phyloP scores from a whole-genome alignment of 1,284 basidiomycete genomes.

The Phlebopus sp. region DNA sequence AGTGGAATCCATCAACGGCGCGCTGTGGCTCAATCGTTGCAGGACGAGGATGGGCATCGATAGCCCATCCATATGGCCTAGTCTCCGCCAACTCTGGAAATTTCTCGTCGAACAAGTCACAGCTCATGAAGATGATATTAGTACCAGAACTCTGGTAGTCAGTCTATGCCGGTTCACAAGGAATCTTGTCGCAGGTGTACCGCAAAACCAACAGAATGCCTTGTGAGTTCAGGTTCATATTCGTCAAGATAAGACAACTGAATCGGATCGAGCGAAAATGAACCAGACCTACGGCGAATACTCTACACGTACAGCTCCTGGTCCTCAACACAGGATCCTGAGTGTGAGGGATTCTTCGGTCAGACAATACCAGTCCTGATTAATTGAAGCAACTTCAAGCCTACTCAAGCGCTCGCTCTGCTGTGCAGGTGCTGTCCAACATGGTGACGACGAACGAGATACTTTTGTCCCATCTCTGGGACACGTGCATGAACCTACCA shows the following conservation, averaged over 20 bases:
- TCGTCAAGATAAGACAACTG: slow-evolving; percentile 4
- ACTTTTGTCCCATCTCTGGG: slow-evolving; percentile 58
- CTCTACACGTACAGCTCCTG: slow-evolving; percentile 72
- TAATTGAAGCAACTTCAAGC: slow-evolving; percentile 38
- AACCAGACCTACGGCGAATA: slow-evolving; percentile 40
- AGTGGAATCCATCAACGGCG: slow-evolving; percentile 2
- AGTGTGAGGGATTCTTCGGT: slow-evolving; percentile 45
- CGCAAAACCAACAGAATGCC: slow-evolving; percentile 59
- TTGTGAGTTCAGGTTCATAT: slow-evolving; percentile 50
- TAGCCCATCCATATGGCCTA: slow-evolving; percentile 51
- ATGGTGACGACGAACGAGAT: slow-evolving; percentile 65
- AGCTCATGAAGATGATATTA: slow-evolving; percentile 36
- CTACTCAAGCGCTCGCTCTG: slow-evolving; percentile 52
- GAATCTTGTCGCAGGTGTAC: slow-evolving; percentile 69
- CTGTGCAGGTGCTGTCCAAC: slow-evolving; percentile 72
- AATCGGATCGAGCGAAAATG: slow-evolving; percentile 48
- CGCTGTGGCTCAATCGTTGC: slow-evolving; percentile 7
- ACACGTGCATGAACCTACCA: slow-evolving; percentile 58
- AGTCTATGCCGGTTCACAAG: slow-evolving; percentile 71
- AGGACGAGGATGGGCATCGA: slow-evolving; percentile 46
- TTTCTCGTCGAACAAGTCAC: slow-evolving; percentile 47
- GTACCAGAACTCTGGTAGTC: slow-evolving; percentile 38
- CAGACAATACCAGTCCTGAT: neutral
- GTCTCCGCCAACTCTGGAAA: slow-evolving; percentile 54
- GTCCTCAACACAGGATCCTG: slow-evolving; percentile 51